Conservation (phyloP, 305 asterid genomes). For the Fraxinus sp. region DNA sequence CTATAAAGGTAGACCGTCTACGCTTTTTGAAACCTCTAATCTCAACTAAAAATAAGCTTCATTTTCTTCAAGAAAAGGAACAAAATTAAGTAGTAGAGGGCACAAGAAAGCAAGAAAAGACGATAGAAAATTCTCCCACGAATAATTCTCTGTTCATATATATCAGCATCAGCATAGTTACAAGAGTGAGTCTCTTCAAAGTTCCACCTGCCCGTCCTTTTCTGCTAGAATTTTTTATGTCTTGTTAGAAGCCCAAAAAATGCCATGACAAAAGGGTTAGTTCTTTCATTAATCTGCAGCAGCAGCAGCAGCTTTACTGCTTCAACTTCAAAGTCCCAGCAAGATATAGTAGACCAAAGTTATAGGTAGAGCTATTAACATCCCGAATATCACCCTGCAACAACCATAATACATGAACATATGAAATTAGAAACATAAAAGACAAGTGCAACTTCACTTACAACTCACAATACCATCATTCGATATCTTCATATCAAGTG, state of each 20-base stretch:
- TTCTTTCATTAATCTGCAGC: conserved; percentile 23
- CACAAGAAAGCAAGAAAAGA: conserved; percentile 21
- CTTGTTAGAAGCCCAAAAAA: conserved; percentile 50
- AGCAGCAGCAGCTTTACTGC: neutral
- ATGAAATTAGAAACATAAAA: neutral
- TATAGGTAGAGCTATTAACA: conserved; percentile 85
- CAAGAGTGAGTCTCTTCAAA: neutral
- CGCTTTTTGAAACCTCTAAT: neutral
- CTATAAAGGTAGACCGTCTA: no score
- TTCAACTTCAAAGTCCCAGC: conserved; percentile 60
- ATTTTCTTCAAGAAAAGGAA: conserved; percentile 28
- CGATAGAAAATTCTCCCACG: conserved; percentile 25
- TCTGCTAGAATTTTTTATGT: conserved; percentile 4
- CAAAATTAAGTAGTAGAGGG: conserved; percentile 22
- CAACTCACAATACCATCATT: neutral
- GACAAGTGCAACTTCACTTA: neutral
- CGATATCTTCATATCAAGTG: neutral
- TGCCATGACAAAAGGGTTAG: conserved; percentile 38
- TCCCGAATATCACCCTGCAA: conserved; percentile 92
- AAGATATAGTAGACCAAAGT: conserved; percentile 83
- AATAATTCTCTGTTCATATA: conserved; percentile 12
- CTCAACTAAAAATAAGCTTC: conserved; percentile 23
- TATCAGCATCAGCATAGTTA: neutral
- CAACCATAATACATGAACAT: neutral
- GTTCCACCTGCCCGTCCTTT: neutral